phyloP scores from a whole-genome alignment of 306 rosid genomes.

The Acacia acuminata region DNA sequence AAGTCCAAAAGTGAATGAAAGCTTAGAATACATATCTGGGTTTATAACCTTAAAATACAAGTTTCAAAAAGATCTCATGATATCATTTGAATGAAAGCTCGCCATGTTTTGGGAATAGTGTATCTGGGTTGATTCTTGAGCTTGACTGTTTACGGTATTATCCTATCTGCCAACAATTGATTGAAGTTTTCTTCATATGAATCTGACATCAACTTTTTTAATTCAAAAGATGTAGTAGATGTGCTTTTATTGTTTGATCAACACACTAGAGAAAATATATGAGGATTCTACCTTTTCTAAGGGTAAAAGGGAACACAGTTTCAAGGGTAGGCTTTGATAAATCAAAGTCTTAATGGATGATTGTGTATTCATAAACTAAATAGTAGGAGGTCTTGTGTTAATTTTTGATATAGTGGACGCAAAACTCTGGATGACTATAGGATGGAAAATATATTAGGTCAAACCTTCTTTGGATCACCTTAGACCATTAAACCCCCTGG shows the following conservation, averaged over 20 bases:
- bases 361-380: slow-evolving; percentile 11
- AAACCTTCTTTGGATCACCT: too few species aligned
- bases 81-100: not conserved
- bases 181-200: not conserved
- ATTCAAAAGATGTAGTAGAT: not conserved
- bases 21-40: too few species aligned
- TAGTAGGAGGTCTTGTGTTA: slow-evolving; percentile 8
- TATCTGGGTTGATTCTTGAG: not conserved
- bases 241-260: not conserved
- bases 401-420: slow-evolving; percentile 23
- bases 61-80: not conserved
- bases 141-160: not conserved
- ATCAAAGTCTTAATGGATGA: slow-evolving; percentile 16
- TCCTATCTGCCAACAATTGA: not conserved
- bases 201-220: slow-evolving; percentile 2
- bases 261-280: not conserved
- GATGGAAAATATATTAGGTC: too few species aligned
- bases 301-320: slow-evolving; percentile 20
- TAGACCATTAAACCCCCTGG: too few species aligned
- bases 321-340: slow-evolving; percentile 12
- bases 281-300: slow-evolving; percentile 8
- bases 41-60: not conserved
- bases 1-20: too few species aligned
- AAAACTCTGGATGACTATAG: not conserved
- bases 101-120: not conserved